Evolutionary conservation across 192 early-diverging fungal species (phyloP).

Genomic region (Coemansia sp.): DNA sequence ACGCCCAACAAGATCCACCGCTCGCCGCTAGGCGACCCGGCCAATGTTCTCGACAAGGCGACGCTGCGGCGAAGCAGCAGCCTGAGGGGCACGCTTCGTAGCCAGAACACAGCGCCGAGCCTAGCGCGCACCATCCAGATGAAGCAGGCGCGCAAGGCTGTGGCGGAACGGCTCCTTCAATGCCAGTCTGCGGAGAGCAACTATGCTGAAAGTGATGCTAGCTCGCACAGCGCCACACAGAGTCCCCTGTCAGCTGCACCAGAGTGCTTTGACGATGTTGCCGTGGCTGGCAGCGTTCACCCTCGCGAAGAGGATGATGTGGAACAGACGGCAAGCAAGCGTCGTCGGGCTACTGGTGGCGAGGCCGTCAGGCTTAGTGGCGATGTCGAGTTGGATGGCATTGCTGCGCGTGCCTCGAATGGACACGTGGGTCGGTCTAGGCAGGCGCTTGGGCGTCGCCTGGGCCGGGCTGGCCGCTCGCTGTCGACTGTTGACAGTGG

Average conservation of each 20-base stretch:
- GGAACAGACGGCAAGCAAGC: constrained; percentile 24
- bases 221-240: constrained; percentile 3
- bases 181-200: constrained; percentile 9
- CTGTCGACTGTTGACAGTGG: constrained; percentile 11
- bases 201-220: constrained; percentile 7
- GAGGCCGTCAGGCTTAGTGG: constrained; percentile 13
- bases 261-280: background rate
- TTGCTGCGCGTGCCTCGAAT: background rate
- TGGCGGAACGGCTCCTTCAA: constrained; percentile 40
- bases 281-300: constrained; percentile 17
- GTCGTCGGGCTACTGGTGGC: constrained; percentile 25
- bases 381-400: constrained; percentile 16
- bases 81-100: constrained; percentile 18
- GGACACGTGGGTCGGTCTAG: background rate
- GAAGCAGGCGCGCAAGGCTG: constrained; percentile 51
- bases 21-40: constrained; percentile 16
- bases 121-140: constrained; percentile 53
- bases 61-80: constrained; percentile 35
- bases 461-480: constrained; percentile 9
- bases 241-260: background rate
- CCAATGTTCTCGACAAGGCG: constrained; percentile 13
- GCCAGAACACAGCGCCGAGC: constrained; percentile 37
- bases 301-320: constrained; percentile 23
- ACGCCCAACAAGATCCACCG: constrained; percentile 21
- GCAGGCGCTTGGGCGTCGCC: constrained; percentile 4